These are phyloP conservation scores for Westerdykella ornata DNA, from an alignment of 2,329 filamentous ascomycete genomes.

Conservation along the genomic window DNA sequence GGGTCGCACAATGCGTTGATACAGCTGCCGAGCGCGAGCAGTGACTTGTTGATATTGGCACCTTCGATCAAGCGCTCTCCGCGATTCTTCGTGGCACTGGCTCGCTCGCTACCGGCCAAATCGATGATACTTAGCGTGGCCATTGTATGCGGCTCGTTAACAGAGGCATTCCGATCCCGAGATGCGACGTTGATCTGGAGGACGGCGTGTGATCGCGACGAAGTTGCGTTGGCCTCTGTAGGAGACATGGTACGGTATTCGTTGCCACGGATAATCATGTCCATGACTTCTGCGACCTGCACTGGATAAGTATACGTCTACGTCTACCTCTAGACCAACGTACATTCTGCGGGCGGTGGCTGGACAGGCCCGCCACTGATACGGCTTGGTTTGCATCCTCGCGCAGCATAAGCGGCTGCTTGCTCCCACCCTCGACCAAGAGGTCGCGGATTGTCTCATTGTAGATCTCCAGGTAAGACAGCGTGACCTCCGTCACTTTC, in stretches of 20 bases:
- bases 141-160: constrained; percentile 96
- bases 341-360: constrained; percentile 83
- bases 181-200: constrained; percentile 94
- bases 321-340: constrained; percentile 6
- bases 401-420: constrained; percentile 79
- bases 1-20: constrained; percentile 97
- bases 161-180: constrained; percentile 84
- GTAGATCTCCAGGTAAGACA: constrained; percentile 97
- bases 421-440: constrained; percentile 75
- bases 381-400: constrained; percentile 93
- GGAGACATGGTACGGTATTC: constrained; percentile 92
- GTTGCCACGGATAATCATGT: constrained; percentile 95
- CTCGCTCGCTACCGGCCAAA: constrained; percentile 88
- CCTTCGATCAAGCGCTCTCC: constrained; percentile 87
- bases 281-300: constrained; percentile 80
- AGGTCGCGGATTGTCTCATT: constrained; percentile 97
- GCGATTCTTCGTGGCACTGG: constrained; percentile 92
- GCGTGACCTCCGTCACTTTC: constrained; percentile 80
- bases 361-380: constrained; percentile 82
- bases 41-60: constrained; percentile 98
- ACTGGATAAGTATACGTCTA: constrained; percentile 15
- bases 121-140: constrained; percentile 98
- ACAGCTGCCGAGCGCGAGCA: constrained; percentile 88
- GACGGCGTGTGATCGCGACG: constrained; percentile 92
- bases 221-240: constrained; percentile 94